Evolutionary conservation across 805 yeast genomes (phyloP).

Genomic region (Ogataea wickerhamii): DNA sequence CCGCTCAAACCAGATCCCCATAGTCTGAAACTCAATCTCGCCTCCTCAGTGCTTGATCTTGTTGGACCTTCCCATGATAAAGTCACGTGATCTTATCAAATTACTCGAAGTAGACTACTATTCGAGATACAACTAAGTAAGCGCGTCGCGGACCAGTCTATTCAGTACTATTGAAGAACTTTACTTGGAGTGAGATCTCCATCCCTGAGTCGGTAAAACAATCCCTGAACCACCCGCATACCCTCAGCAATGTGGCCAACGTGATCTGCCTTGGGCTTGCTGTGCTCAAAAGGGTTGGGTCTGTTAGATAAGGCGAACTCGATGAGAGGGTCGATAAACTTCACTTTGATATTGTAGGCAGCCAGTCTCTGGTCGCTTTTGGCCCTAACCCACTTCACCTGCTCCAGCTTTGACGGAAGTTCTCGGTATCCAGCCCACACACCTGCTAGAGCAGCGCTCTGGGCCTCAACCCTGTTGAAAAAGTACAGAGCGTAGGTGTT

Average conservation of each 20-base stretch:
- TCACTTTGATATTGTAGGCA: neutral
- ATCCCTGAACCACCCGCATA: neutral
- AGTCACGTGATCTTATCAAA: too few relatives aligned
- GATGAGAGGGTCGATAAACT: slow-evolving; percentile 1
- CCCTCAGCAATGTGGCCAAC: neutral
- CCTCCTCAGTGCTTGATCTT: too few relatives aligned
- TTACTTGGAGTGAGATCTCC: neutral
- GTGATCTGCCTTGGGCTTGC: neutral
- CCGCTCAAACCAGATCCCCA: too few relatives aligned
- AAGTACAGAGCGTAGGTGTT: slow-evolving; percentile 37
- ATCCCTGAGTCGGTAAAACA: neutral
- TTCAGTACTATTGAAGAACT: too few relatives aligned
- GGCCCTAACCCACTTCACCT: slow-evolving; percentile 4
- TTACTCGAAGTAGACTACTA: too few relatives aligned
- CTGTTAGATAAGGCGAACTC: neutral
- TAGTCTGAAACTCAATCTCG: too few relatives aligned
- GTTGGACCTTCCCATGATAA: too few relatives aligned
- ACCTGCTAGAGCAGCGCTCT: slow-evolving; percentile 49
- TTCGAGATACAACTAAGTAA: too few relatives aligned
- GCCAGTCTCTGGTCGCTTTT: neutral
- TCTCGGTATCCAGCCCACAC: slow-evolving; percentile 41
- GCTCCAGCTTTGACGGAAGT: slow-evolving; percentile 4
- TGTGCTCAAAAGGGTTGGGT: neutral
- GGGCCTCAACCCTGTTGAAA: slow-evolving; percentile 45
- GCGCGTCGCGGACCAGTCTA: too few relatives aligned